These are phyloP conservation scores for Penicillium dipodomyicola DNA, from an alignment of 495 filamentous ascomycete species.

Conservation along the genomic window DNA sequence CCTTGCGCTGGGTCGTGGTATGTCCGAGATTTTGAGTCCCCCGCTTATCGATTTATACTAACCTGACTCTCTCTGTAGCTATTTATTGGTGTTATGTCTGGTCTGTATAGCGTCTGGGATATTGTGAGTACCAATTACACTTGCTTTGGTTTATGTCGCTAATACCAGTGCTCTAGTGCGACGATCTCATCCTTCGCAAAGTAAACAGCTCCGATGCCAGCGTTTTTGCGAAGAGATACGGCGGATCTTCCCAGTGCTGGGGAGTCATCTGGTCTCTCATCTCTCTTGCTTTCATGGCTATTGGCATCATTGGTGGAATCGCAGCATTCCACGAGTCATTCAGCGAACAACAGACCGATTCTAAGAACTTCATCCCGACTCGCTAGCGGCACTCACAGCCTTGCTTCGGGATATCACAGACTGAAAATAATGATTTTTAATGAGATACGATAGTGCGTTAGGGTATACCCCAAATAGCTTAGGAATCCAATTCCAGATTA, in stretches of 20 bases:
- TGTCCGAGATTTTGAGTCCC: slow-evolving; percentile 11
- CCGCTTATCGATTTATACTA: not conserved
- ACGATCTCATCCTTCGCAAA: slow-evolving; percentile 79
- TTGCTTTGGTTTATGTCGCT: not conserved
- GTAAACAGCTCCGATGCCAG: slow-evolving; percentile 80
- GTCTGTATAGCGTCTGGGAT: slow-evolving; percentile 79
- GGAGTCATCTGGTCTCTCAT: slow-evolving; percentile 75
- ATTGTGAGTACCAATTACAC: slow-evolving; percentile 53
- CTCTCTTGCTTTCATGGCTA: slow-evolving; percentile 65
- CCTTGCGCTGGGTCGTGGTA: slow-evolving; percentile 68
- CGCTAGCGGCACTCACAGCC: not conserved
- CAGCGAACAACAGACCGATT: slow-evolving; percentile 64
- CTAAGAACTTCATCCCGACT: slow-evolving; percentile 63
- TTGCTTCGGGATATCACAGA: not conserved
- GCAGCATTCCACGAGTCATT: slow-evolving; percentile 71
- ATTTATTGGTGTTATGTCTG: slow-evolving; percentile 79
- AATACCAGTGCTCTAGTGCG: slow-evolving; percentile 51
- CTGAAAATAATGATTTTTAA: slow-evolving; percentile 1
- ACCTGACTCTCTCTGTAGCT: slow-evolving; percentile 34
- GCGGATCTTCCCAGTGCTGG: slow-evolving; percentile 79
- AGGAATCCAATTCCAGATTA: not conserved
- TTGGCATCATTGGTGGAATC: slow-evolving; percentile 68
- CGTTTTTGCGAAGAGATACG: slow-evolving; percentile 73
- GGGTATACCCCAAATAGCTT: not conserved
- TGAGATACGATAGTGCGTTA: slow-evolving; percentile 1